phyloP scores from a whole-genome alignment of 768 basidiomycete species.

The Lentinula edodes region DNA sequence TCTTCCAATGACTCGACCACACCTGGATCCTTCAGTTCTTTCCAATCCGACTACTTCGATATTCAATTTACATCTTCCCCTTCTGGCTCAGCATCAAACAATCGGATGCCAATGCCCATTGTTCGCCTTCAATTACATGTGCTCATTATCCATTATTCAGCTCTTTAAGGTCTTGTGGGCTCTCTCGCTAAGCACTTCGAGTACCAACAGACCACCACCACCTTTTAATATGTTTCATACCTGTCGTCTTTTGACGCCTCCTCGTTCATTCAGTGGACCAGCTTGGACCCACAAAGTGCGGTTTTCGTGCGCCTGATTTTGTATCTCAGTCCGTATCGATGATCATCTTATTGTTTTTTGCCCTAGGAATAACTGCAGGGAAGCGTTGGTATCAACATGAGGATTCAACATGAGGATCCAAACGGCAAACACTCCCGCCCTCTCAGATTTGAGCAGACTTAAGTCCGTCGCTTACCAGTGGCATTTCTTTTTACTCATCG shows the following conservation, averaged over 20 bases:
- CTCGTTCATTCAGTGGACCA: not conserved
- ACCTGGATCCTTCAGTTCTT: not conserved
- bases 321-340: not conserved
- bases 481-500: not conserved
- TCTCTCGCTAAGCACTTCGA: not conserved
- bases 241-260: not conserved
- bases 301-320: not conserved
- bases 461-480: not conserved
- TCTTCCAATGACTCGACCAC: not conserved
- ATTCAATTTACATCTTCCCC: not conserved
- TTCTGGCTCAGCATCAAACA: not conserved
- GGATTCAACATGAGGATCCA: not conserved
- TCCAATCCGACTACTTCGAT: not conserved
- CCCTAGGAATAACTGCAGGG: not conserved
- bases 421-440: not conserved
- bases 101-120: not conserved
- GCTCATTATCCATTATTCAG: not conserved
- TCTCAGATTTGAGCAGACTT: not conserved
- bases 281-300: not conserved
- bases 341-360: not conserved
- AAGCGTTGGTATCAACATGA: too few relatives aligned
- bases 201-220: not conserved
- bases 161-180: not conserved
- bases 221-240: not conserved
- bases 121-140: not conserved